Base-by-base conservation (phyloP, 306 rosid species). In the Casuarina cunninghamiana region DNA sequence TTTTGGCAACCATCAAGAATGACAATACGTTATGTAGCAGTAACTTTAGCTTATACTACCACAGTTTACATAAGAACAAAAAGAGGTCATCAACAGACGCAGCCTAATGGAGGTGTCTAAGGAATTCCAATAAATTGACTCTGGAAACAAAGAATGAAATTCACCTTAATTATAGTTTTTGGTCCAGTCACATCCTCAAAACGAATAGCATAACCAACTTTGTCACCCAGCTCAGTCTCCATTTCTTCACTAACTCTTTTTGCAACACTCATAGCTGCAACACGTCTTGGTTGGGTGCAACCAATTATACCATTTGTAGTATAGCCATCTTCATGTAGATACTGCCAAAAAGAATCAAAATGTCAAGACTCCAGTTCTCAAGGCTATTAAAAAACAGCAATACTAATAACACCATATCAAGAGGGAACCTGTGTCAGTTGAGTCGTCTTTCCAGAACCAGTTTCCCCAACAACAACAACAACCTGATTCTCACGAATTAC, bases 191-290 rank as follows among this genome's bases (percentile, higher is more conserved):
- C 97, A 79, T 95, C 98, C 84, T 95, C 98, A 81, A 95, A 95
- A 70, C 98, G 97, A 79, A 95, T 95, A 55, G 98, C 98, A 87
- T 95, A 95, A 44, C 98, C 98, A 84, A 95, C 88, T 86, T 86
- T 91, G 79, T 91, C 97, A 21, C 98, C 98, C 70, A 95, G 83
- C 72, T 92, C 96, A 15, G 97, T 91, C 69, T 92, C 98, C 98
- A 95, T 95, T 91, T 95, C 98, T 80, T 95, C 98, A 3, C 97
- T 92, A 37, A 95, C 98, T 91, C 98, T 95, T 89, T 95, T 95
- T 69, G 98, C 98, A 69, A 95, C 98, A 86, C 98, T 95, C 98
- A 95, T 95, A 77, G 98, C 98, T 45, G 98, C 98, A 79, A 95
- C 98, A 87, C 98, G 98, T 85, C 98, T 92, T 43, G 98, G 98